Conservation (phyloP, 2,329 filamentous ascomycete species). For the Penicillium nordicum region DNA sequence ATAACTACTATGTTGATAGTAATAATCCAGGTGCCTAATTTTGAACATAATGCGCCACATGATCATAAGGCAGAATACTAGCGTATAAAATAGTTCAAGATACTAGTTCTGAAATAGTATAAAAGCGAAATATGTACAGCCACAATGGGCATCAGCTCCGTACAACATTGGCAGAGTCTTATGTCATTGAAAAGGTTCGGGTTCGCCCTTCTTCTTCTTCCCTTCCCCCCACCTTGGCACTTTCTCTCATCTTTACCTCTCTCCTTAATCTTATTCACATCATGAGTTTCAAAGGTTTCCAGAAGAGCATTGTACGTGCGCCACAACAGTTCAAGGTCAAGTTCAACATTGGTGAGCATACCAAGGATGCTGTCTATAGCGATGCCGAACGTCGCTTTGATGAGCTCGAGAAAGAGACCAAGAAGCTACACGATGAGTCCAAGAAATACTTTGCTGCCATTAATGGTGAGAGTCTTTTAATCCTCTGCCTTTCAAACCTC, state of each 20-base stretch:
- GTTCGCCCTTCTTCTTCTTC: slow-evolving; percentile 1
- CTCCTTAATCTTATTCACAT: slow-evolving; percentile 13
- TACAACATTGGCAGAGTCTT: slow-evolving; percentile 15
- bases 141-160: slow-evolving; percentile 8
- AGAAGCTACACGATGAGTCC: slow-evolving; percentile 93
- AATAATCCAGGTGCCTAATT: slow-evolving; percentile 12
- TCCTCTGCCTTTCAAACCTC: not conserved
- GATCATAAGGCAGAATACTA: not conserved
- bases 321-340: slow-evolving; percentile 87
- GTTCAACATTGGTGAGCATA: slow-evolving; percentile 94
- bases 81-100: not conserved
- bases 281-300: slow-evolving; percentile 98
- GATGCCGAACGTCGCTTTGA: slow-evolving; percentile 92
- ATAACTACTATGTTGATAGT: no score
- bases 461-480: slow-evolving; percentile 58
- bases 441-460: slow-evolving; percentile 97
- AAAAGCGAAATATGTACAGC: slow-evolving; percentile 3
- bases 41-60: slow-evolving; percentile 9
- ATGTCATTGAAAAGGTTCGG: slow-evolving; percentile 24
- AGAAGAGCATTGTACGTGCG: slow-evolving; percentile 83
- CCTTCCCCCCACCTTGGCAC: slow-evolving; percentile 4
- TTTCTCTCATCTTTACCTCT: slow-evolving; percentile 14
- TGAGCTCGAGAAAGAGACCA: slow-evolving; percentile 92
- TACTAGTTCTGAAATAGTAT: not conserved
- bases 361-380: slow-evolving; percentile 90